These are phyloP conservation scores for Neopestalotiopsis rosae DNA, from an alignment of 2,329 filamentous ascomycete genomes.

Conservation along the genomic window DNA sequence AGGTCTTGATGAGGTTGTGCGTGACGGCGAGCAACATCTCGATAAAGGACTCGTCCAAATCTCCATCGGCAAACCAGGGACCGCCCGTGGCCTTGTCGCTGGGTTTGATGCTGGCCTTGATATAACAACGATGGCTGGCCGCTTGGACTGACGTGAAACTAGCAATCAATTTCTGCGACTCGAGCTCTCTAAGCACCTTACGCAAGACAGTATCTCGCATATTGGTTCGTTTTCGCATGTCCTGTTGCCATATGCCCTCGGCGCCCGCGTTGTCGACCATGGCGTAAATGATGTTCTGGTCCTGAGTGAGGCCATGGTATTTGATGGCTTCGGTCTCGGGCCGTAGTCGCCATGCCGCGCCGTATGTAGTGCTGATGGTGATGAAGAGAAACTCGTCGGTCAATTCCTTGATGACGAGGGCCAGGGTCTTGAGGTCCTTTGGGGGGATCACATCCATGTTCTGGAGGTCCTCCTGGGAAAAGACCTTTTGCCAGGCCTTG, in stretches of 20 bases:
- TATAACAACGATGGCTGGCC: constrained; percentile 93
- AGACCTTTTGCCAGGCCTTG: constrained; percentile 51
- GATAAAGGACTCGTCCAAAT: constrained; percentile 88
- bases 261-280: constrained; percentile 85
- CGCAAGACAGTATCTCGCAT: constrained; percentile 85
- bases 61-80: constrained; percentile 91
- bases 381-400: constrained; percentile 66
- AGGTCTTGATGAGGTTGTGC: constrained; percentile 37
- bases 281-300: constrained; percentile 83
- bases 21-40: constrained; percentile 66
- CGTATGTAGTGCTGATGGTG: constrained; percentile 47
- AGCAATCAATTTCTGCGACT: constrained; percentile 77
- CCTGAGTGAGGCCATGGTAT: constrained; percentile 62
- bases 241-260: constrained; percentile 90
- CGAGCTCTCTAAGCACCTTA: constrained; percentile 82
- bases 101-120: constrained; percentile 83
- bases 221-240: constrained; percentile 78
- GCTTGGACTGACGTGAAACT: constrained; percentile 91
- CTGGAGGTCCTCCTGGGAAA: constrained; percentile 64
- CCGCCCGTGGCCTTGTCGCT: constrained; percentile 92
- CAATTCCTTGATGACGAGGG: constrained; percentile 61
- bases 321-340: constrained; percentile 66
- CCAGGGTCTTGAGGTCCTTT: constrained; percentile 58
- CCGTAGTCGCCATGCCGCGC: constrained; percentile 63
- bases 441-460: constrained; percentile 63